A percentile compares a stretch with the other conserved stretches of the same genome.
These are phyloP conservation scores for Pichia ethanolica DNA, from an alignment of 805 yeast genomes.

Conservation along the genomic window DNA sequence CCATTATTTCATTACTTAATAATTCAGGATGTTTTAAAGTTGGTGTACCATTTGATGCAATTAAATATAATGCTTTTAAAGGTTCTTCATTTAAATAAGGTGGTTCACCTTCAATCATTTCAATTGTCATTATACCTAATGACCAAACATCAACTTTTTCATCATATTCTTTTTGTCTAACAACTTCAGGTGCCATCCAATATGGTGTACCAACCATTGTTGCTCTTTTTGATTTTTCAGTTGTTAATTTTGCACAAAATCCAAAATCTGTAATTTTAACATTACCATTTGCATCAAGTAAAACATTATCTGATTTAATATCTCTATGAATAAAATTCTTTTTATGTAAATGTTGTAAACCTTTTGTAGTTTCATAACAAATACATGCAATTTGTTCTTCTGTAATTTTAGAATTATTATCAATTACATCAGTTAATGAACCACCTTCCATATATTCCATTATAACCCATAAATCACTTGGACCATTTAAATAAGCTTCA, in stretches of 20 bases:
- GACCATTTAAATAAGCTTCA: slow-evolving; percentile 79
- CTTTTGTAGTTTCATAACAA: slow-evolving; percentile 84
- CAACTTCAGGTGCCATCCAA: slow-evolving; percentile 99
- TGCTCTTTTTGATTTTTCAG: slow-evolving; percentile 76
- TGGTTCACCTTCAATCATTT: slow-evolving; percentile 98
- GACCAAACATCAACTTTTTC: slow-evolving; percentile 98
- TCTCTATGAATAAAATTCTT: slow-evolving; percentile 94
- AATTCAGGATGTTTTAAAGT: slow-evolving; percentile 74
- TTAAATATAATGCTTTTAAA: slow-evolving; percentile 82
- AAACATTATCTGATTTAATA: slow-evolving; percentile 91
- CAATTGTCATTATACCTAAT: slow-evolving; percentile 94
- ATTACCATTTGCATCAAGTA: slow-evolving; percentile 72
- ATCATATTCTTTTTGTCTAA: slow-evolving; percentile 88
- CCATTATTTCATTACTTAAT: slow-evolving; percentile 68
- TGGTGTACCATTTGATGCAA: slow-evolving; percentile 97
- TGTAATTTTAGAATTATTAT: slow-evolving; percentile 67
- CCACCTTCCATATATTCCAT: slow-evolving; percentile 99
- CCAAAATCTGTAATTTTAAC: slow-evolving; percentile 94
- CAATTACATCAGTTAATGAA: slow-evolving; percentile 90
- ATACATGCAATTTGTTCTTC: slow-evolving; percentile 91
- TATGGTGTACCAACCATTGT: slow-evolving; percentile 99
- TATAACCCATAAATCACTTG: slow-evolving; percentile 90
- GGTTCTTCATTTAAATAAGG: slow-evolving; percentile 97
- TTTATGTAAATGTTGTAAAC: slow-evolving; percentile 84
- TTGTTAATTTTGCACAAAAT: slow-evolving; percentile 90